Evolutionary conservation across 2,329 filamentous ascomycete species (phyloP).

Genomic region (Aspergillus ochraceoroseus): DNA sequence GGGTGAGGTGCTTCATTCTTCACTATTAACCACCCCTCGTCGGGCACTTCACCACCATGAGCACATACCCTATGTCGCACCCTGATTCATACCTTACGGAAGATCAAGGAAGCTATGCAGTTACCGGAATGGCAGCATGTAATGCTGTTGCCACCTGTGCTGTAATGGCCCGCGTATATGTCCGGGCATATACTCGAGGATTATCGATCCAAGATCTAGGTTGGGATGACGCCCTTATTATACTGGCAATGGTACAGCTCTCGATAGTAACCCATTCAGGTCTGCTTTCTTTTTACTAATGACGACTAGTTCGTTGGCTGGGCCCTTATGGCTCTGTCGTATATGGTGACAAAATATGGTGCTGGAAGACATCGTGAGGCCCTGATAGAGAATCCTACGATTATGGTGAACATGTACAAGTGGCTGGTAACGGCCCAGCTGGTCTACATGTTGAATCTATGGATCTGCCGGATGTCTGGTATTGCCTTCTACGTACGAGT

Average conservation of each 20-base stretch:
- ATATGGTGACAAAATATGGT: constrained; percentile 15
- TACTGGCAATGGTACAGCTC: constrained; percentile 14
- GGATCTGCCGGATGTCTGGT: constrained; percentile 20
- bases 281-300: neutral
- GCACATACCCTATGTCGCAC: too few species aligned
- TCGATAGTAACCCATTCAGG: neutral
- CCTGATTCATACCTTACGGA: too few species aligned
- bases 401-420: constrained; percentile 17
- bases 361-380: constrained; percentile 17
- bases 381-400: constrained; percentile 5
- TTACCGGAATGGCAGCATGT: too few species aligned
- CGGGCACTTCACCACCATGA: too few species aligned
- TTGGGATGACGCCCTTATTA: constrained; percentile 21
- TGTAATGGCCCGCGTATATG: too few species aligned
- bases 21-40: too few species aligned
- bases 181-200: constrained; percentile 13
- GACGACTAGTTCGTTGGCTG: constrained; percentile 9
- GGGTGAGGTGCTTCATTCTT: too few species aligned
- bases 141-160: too few species aligned
- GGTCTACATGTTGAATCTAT: constrained; percentile 20
- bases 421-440: constrained; percentile 22
- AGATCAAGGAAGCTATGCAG: too few species aligned
- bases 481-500: constrained; percentile 22
- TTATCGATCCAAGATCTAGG: constrained; percentile 15
- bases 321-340: constrained; percentile 15